Evolutionary conservation across 2,329 filamentous ascomycete species (phyloP).

Genomic region (Chaetoscypha palmicola): DNA sequence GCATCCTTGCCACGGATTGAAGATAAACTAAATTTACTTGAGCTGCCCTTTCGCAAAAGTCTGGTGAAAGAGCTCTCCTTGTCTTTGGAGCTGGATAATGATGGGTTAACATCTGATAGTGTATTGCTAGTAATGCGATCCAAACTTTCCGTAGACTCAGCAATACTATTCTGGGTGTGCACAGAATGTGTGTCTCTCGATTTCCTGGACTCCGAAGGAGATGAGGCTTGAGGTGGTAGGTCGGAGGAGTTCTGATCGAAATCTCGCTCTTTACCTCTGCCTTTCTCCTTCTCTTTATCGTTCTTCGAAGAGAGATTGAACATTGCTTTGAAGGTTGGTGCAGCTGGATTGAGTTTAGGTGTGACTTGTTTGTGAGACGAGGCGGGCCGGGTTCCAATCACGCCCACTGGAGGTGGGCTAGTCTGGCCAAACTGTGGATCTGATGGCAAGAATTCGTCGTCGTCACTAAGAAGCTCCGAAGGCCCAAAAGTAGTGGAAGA

Average conservation of each 20-base stretch:
- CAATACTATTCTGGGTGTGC: conserved; percentile 50
- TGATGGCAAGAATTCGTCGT: conserved; percentile 56
- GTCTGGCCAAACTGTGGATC: conserved; percentile 46
- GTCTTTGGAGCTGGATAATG: conserved; percentile 39
- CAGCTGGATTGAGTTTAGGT: conserved; percentile 73
- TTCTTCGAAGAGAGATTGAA: conserved; percentile 46
- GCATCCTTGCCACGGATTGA: conserved; percentile 49
- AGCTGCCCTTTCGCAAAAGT: conserved; percentile 58
- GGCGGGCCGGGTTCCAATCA: conserved; percentile 71
- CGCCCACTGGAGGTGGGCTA: conserved; percentile 52
- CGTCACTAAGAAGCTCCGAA: conserved; percentile 54
- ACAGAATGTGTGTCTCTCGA: conserved; percentile 52
- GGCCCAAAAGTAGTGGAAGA: conserved; percentile 55
- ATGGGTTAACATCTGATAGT: conserved; percentile 44
- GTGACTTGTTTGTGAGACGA: conserved; percentile 43
- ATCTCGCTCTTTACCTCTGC: conserved; percentile 34
- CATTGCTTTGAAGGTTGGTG: conserved; percentile 74
- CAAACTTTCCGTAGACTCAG: conserved; percentile 41
- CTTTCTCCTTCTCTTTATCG: conserved; percentile 34
- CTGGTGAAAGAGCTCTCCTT: conserved; percentile 45
- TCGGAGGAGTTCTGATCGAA: conserved; percentile 31
- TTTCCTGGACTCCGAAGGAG: conserved; percentile 45
- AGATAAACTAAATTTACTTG: conserved; percentile 57
- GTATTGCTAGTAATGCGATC: conserved; percentile 51
- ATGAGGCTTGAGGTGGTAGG: conserved; percentile 34